Conservation (phyloP, 148 eudicot genomes). For the Nyssa sinensis region DNA sequence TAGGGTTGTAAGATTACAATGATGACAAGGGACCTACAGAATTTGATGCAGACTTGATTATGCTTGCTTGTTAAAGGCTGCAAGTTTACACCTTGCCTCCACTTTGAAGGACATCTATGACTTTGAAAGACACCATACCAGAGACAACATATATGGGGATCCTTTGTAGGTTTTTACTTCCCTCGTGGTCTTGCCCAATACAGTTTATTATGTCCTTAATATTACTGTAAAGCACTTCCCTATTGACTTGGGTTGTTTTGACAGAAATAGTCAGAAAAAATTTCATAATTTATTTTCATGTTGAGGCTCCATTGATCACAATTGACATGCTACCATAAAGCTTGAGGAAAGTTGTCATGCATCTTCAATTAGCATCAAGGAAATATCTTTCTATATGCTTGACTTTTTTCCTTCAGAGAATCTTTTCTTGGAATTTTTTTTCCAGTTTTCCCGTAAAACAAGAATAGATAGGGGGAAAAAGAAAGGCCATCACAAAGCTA, state of each 20-base stretch:
- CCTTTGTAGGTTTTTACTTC: slow-evolving; percentile 2
- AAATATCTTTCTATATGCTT: not conserved
- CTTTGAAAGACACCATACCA: not conserved
- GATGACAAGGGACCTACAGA: not conserved
- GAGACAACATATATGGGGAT: not conserved
- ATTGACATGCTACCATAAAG: not conserved
- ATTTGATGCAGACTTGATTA: not conserved
- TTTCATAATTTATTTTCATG: not conserved
- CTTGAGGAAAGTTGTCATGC: not conserved
- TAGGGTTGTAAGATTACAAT: not conserved
- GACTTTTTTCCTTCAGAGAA: not conserved
- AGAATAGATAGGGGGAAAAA: not conserved
- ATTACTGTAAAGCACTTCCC: not conserved
- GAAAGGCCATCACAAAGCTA: not conserved
- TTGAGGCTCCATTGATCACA: not conserved
- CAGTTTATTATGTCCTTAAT: not conserved
- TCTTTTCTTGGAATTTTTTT: not conserved
- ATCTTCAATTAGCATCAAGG: not conserved
- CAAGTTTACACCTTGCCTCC: not conserved
- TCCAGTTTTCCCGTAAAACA: not conserved
- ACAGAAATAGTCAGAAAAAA: too few relatives aligned
- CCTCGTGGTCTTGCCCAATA: too few relatives aligned
- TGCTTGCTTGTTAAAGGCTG: too few relatives aligned
- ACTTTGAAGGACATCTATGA: not conserved
- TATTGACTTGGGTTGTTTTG: not conserved